Evolutionary conservation across 352 stramenopile genomes (phyloP).

Genomic region (Sclerospora graminicola): DNA sequence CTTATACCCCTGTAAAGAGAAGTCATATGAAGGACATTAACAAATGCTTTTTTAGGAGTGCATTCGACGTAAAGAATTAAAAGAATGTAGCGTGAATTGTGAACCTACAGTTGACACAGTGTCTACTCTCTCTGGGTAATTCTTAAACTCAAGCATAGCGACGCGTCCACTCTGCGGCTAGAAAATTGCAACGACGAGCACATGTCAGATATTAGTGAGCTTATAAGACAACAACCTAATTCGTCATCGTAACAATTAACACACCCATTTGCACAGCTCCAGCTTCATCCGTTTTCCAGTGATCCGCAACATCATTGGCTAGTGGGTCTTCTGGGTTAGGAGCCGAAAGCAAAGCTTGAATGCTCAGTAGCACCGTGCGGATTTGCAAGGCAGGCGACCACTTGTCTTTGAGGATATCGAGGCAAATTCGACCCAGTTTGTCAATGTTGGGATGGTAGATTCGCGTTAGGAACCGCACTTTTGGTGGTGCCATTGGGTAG

Average conservation of each 20-base stretch:
- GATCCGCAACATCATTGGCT: conserved; percentile 94
- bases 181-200: conserved; percentile 2
- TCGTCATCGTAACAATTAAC: not conserved
- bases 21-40: too few species aligned
- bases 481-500: conserved; percentile 96
- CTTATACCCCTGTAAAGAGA: not conserved
- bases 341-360: conserved; percentile 93
- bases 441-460: conserved; percentile 99
- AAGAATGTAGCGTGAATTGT: conserved; percentile 7
- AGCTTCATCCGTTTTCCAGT: conserved; percentile 95
- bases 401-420: conserved; percentile 99
- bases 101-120: conserved; percentile 17
- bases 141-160: conserved; percentile 41
- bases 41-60: not conserved
- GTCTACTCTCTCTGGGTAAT: conserved; percentile 7
- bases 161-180: conserved; percentile 61
- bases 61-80: too few species aligned
- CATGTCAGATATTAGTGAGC: not conserved
- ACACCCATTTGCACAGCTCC: conserved; percentile 82
- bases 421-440: conserved; percentile 95
- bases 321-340: conserved; percentile 97
- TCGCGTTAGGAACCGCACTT: conserved; percentile 96
- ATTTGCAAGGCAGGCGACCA: conserved; percentile 98
- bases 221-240: not conserved
- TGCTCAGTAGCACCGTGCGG: conserved; percentile 94